Evolutionary conservation across 2,329 filamentous ascomycete genomes (phyloP).

Genomic region (Exophiala dermatitidis): DNA sequence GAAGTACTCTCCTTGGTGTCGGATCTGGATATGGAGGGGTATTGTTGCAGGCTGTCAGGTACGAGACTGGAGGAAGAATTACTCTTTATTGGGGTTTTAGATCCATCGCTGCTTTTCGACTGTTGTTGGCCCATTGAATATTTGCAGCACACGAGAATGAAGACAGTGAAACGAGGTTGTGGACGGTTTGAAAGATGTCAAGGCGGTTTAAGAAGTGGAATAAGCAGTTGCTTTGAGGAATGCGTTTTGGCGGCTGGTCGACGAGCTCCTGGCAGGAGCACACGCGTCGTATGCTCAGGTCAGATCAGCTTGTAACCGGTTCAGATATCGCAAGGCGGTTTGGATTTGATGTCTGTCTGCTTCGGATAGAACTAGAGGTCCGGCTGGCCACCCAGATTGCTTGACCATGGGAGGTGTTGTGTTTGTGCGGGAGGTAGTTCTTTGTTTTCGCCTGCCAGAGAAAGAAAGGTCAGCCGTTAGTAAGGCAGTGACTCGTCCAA

Average conservation of each 20-base stretch:
- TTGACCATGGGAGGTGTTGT: constrained; percentile 6
- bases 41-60: constrained; percentile 64
- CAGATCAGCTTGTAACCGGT: constrained; percentile 1
- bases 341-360: constrained; percentile 3
- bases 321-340: neutral
- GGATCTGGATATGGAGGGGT: constrained; percentile 83
- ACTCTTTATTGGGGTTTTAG: constrained; percentile 40
- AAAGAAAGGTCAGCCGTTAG: constrained; percentile 6
- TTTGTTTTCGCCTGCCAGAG: constrained; percentile 13
- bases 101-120: constrained; percentile 48
- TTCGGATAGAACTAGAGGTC: constrained; percentile 3
- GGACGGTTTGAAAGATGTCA: constrained; percentile 24
- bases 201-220: constrained; percentile 32
- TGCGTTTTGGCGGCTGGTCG: constrained; percentile 29
- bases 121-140: constrained; percentile 46
- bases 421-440: constrained; percentile 1
- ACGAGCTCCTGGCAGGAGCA: constrained; percentile 17
- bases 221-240: constrained; percentile 31
- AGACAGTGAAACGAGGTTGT: constrained; percentile 2
- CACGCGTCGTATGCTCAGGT: constrained; percentile 21
- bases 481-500: neutral
- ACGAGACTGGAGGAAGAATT: constrained; percentile 32
- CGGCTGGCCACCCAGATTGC: constrained; percentile 7
- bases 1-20: constrained; percentile 82
- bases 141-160: constrained; percentile 6